Evolutionary conservation across 805 yeast species (phyloP), one percentile per base, ranked within the genome.

Genomic region (Torulaspora gathmanii): DNA sequence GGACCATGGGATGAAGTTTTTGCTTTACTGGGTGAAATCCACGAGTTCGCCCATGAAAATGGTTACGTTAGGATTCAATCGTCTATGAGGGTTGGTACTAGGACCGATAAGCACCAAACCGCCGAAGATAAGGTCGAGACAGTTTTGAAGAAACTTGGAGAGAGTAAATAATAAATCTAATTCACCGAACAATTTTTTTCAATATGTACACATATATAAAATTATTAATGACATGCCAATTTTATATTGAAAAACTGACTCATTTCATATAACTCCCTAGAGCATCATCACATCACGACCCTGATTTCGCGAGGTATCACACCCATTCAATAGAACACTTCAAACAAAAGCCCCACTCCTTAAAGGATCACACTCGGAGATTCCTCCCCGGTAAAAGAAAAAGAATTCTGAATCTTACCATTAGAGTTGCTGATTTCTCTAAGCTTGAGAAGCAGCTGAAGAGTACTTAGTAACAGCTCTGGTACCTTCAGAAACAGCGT

Each of bases 401-500:
- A 49, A 41, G 40, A 46, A 45, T 36, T 25, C 44, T 37, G 22
- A 33, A 19, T 42, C 26, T 31, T 23, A 35, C 16, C 25, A 20
- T 28, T 11, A 26, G 29, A 39, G 31, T 28, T 31, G 20, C 36
- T 31, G 12, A 31, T 15, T 31, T 17, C 30, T 28, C 33, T 47
- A 55, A 45, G 57, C 57, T 40, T 55, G 59, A 49, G 68, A 55
- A 46, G 68, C 61, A 64, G 68, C 63, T 65, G 95, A 82, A 63
- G 95, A 82, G 81, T 85, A 86, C 78, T 86, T 86, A 72, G 95
- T 85, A 61, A 86, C 93, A 70, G 95, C 93, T 79, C 93, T 84
- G 61, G 95, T 86, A 77, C 95, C 95, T 75, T 88, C 96, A 60
- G 95, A 83, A 62, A 86, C 93, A 64, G 95, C 95, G 74, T 88